Conservation (phyloP, 106 monocot genomes). For the Dioscorea dumetorum region DNA sequence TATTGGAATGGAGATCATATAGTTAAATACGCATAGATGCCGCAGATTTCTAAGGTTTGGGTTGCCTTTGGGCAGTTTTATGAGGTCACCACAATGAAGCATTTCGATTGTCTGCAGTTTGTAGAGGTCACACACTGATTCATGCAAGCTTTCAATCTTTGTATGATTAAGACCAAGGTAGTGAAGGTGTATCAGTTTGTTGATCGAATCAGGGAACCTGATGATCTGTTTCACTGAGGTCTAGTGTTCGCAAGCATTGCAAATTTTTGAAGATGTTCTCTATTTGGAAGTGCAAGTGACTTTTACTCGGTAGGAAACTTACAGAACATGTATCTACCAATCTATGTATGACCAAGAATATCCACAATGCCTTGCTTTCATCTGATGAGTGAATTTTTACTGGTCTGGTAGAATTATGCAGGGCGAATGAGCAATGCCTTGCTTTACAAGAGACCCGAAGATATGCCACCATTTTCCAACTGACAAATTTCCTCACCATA, state of each 20-base stretch:
- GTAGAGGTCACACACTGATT: conserved; percentile 3
- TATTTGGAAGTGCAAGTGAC: neutral
- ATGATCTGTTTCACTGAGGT: conserved; percentile 11
- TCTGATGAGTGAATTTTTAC: neutral
- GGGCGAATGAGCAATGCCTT: neutral
- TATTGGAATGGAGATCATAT: neutral
- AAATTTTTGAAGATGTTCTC: conserved; percentile 9
- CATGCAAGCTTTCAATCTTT: conserved; percentile 10
- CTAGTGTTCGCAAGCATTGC: conserved; percentile 7
- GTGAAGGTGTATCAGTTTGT: conserved; percentile 11
- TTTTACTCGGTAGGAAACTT: neutral
- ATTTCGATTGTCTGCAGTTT: conserved; percentile 27
- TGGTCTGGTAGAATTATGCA: neutral
- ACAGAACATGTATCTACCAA: neutral
- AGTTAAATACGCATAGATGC: conserved; percentile 4
- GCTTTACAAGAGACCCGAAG: neutral
- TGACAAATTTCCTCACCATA: conserved; percentile 8
- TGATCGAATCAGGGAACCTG: conserved; percentile 17
- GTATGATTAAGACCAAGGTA: conserved; percentile 19
- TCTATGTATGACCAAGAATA: conserved; percentile 11
- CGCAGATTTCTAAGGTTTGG: conserved; percentile 13
- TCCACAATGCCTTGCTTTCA: neutral
- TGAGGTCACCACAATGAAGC: conserved; percentile 9
- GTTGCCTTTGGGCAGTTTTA: conserved; percentile 7
- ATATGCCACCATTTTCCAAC: neutral